Evolutionary conservation across 352 stramenopile genomes (phyloP).

Genomic region (Pythium pectinolyticum): DNA sequence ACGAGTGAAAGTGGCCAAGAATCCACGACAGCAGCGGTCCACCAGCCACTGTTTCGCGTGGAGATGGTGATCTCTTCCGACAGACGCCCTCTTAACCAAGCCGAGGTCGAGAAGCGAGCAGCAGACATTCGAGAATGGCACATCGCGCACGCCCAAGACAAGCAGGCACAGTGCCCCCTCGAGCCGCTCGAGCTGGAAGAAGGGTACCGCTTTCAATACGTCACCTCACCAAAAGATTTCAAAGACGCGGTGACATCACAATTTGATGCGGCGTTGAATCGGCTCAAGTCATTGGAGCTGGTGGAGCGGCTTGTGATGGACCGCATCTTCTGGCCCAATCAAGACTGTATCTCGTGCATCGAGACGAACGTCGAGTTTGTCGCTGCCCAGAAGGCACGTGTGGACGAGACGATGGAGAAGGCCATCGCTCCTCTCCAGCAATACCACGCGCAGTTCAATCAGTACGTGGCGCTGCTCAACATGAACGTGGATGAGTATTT

Average conservation of each 20-base stretch:
- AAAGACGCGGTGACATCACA: slow-evolving; percentile 59
- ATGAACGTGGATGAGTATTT: slow-evolving; percentile 88
- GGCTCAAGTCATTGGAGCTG: slow-evolving; percentile 83
- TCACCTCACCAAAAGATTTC: slow-evolving; percentile 66
- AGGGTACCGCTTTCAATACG: slow-evolving; percentile 80
- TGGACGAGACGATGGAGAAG: slow-evolving; percentile 45
- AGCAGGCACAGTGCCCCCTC: slow-evolving; percentile 52
- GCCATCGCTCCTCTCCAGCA: slow-evolving; percentile 58
- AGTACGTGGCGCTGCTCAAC: slow-evolving; percentile 89
- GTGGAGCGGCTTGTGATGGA: slow-evolving; percentile 95
- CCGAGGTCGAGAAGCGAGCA: slow-evolving; percentile 47
- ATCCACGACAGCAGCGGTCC: slow-evolving; percentile 28
- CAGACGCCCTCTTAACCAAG: slow-evolving; percentile 55
- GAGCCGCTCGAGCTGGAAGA: slow-evolving; percentile 42
- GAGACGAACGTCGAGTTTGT: slow-evolving; percentile 71
- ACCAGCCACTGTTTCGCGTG: slow-evolving; percentile 73
- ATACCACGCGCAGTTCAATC: slow-evolving; percentile 83
- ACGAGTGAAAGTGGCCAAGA: not conserved
- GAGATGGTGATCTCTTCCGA: slow-evolving; percentile 68
- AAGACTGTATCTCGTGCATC: slow-evolving; percentile 89
- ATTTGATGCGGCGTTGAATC: slow-evolving; percentile 83
- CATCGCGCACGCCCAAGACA: slow-evolving; percentile 50
- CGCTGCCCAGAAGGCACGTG: slow-evolving; percentile 41
- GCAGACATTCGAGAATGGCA: slow-evolving; percentile 68
- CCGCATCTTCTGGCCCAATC: slow-evolving; percentile 93